Percentiles rank a stretch among this genome's conserved stretches.
These are phyloP conservation scores for Magnolia sinica DNA, from an alignment of 164 flowering plant genomes.

Conservation along the genomic window DNA sequence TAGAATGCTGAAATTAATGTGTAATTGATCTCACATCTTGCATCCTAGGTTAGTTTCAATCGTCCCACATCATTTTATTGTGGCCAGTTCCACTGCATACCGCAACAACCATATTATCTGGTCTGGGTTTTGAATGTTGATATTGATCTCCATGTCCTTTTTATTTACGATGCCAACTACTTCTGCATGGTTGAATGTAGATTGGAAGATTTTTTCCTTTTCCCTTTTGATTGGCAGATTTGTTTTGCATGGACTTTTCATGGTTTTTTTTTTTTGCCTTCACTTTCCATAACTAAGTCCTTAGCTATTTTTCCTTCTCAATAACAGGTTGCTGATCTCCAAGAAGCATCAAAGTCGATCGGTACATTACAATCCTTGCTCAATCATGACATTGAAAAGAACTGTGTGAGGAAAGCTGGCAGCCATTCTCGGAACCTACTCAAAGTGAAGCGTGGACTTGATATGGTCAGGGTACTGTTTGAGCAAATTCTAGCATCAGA, in stretches of 20 bases:
- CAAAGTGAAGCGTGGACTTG: slow-evolving; percentile 88
- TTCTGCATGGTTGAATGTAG: neutral
- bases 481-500: slow-evolving; percentile 66
- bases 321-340: slow-evolving; percentile 70
- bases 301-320: neutral
- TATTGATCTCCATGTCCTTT: neutral
- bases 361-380: slow-evolving; percentile 47
- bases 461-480: slow-evolving; percentile 85
- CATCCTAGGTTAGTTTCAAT: too few species aligned
- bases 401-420: slow-evolving; percentile 61
- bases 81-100: neutral
- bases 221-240: neutral
- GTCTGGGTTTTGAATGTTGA: neutral
- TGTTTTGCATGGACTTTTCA: neutral
- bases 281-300: neutral
- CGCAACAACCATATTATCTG: neutral
- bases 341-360: slow-evolving; percentile 64
- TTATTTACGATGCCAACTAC: neutral
- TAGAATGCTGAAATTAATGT: too few species aligned
- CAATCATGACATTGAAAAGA: slow-evolving; percentile 54
- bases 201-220: neutral
- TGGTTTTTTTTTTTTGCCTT: neutral
- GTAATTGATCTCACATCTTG: too few species aligned
- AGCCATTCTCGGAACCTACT: slow-evolving; percentile 89
- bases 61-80: too few species aligned